Percentiles rank a stretch among this genome's conserved stretches.
phyloP scores from a whole-genome alignment of 2,329 filamentous ascomycete genomes.

The Byssothecium circinans region DNA sequence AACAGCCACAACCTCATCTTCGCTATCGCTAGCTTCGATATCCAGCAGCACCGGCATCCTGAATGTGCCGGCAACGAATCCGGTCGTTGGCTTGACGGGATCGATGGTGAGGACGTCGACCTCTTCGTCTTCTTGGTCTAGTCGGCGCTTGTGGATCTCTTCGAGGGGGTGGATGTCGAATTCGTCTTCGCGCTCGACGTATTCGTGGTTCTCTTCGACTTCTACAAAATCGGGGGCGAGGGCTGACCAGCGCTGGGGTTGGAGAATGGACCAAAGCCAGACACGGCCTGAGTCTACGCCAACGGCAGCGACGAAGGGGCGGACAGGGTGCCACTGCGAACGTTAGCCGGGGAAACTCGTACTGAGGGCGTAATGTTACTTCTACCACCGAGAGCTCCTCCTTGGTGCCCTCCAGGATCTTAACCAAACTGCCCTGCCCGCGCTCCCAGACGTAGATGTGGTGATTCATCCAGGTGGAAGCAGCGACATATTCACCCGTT shows the following conservation, averaged over 20 bases:
- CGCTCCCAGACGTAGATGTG: slow-evolving; percentile 99
- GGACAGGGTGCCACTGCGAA: slow-evolving; percentile 79
- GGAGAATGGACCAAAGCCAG: slow-evolving; percentile 94
- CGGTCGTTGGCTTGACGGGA: slow-evolving; percentile 57
- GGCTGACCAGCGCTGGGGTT: slow-evolving; percentile 95
- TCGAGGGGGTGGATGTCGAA: slow-evolving; percentile 97
- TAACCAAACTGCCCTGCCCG: slow-evolving; percentile 87
- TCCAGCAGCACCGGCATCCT: slow-evolving; percentile 92
- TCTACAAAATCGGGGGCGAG: slow-evolving; percentile 95
- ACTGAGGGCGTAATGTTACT: slow-evolving; percentile 11
- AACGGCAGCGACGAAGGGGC: slow-evolving; percentile 85
- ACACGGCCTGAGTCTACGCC: slow-evolving; percentile 91
- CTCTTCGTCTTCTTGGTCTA: slow-evolving; percentile 91
- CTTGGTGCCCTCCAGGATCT: slow-evolving; percentile 94
- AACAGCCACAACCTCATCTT: slow-evolving; percentile 76
- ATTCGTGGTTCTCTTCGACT: slow-evolving; percentile 97
- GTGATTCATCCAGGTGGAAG: slow-evolving; percentile 97
- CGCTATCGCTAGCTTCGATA: slow-evolving; percentile 90
- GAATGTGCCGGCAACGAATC: slow-evolving; percentile 62
- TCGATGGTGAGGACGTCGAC: slow-evolving; percentile 86
- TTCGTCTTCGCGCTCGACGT: slow-evolving; percentile 92
- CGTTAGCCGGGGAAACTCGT: neutral
- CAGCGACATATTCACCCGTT: slow-evolving; percentile 92
- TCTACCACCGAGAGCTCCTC: slow-evolving; percentile 96
- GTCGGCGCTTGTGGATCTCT: slow-evolving; percentile 85